These are phyloP conservation scores for Corchorus olitorius DNA, from an alignment of 345 rosid species.

Conservation along the genomic window DNA sequence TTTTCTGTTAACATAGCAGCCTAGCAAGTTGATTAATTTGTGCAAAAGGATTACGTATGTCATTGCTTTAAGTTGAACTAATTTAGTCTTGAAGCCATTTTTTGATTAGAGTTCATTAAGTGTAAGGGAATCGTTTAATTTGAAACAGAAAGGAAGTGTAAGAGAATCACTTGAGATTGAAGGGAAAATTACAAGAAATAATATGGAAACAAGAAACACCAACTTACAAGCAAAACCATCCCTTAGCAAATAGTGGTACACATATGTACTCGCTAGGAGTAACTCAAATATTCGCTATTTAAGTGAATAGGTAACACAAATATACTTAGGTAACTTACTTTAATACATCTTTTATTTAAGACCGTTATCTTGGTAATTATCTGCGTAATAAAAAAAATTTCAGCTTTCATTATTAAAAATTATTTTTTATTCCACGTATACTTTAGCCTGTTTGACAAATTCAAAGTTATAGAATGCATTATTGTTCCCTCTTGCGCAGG, in stretches of 20 bases:
- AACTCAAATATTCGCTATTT: too few relatives aligned
- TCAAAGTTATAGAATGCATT: neutral
- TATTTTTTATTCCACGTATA: neutral
- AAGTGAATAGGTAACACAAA: too few relatives aligned
- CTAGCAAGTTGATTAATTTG: too few relatives aligned
- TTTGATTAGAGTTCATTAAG: neutral
- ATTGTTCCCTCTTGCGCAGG: neutral
- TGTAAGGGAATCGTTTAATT: neutral
- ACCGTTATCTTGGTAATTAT: neutral
- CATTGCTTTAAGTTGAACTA: too few relatives aligned
- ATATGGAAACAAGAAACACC: neutral
- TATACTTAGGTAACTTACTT: neutral
- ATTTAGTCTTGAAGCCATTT: too few relatives aligned
- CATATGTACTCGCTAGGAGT: neutral
- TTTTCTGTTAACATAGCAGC: too few relatives aligned
- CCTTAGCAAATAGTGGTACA: neutral
- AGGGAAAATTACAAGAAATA: neutral
- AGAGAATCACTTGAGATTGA: neutral
- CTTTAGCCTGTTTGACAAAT: neutral
- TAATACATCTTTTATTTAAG: neutral
- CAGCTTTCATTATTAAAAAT: neutral
- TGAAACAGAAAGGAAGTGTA: too few relatives aligned
- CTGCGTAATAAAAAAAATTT: neutral
- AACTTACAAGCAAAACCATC: neutral
- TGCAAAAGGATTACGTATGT: too few relatives aligned